Evolutionary conservation across 352 stramenopile species (phyloP), one percentile per base, ranked within the genome.

Genomic region (Phytophthora pisi): DNA sequence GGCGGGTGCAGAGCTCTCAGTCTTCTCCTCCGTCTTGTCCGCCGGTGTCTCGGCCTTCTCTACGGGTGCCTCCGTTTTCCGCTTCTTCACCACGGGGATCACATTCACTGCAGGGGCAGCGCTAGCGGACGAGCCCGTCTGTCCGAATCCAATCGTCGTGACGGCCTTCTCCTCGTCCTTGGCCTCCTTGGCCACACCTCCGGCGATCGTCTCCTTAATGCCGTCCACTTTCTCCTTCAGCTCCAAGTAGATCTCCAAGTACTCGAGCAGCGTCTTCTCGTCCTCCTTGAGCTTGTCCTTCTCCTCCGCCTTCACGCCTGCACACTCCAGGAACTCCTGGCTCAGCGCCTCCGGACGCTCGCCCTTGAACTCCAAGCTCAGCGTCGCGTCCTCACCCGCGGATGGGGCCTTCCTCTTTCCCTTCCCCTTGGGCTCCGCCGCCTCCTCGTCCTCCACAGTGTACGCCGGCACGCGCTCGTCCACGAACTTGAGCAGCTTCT

Each of bases 171-270:
- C 73, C n/a, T 77, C 64, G 3, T 63, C 75, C 31, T 79, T 72
- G 4, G 26, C 16, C 24, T 67, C 56, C n/a, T 60, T 51, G 4
- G 43, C 57, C 3, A 64, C 63, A 13, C 53, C 65, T 63, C 52
- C 72, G 78, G 51, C 60, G 3, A 65, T 71, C 8, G 75, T 88
- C 45, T 93, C 82, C 51, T 88, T 86, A 30, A 96, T 88, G 5
- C 76, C 78, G 43, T 95, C 87, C 13, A 93, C 87, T 61, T 95
- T 95, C 54, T 95, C 87, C 68, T 93, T 95, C 10, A 95, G 70
- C 66, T 95, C 87, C 24, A 88, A 71, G 71, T 94, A 95, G 45
- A 96, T 95, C 55, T 94, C 87, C 13, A 96, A 55, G 59, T 89
- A 93, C 51, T 96, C 85, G 23, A 96, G 71, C 62, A 96, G 45